Conservation (phyloP, 176 grass and related monocot genomes). For the Juncus inflexus region DNA sequence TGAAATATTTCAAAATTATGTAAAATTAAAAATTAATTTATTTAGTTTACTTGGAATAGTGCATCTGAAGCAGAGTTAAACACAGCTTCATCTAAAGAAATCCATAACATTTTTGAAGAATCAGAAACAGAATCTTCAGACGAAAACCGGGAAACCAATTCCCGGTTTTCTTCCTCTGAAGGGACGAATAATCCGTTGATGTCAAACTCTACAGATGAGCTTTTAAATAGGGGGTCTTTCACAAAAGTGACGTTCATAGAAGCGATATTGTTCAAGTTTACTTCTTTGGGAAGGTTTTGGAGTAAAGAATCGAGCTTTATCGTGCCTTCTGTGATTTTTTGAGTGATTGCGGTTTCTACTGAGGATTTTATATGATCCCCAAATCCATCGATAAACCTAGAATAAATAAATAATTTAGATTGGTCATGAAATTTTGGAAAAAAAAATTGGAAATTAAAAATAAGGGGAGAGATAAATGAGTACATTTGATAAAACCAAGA, state of each 20-base stretch:
- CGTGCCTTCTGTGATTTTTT: slow-evolving; percentile 64
- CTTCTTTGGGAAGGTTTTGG: slow-evolving; percentile 70
- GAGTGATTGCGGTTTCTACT: slow-evolving; percentile 66
- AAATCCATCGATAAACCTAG: slow-evolving; percentile 79
- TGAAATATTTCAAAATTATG: background rate
- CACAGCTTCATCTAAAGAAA: slow-evolving; percentile 82
- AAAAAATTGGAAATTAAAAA: background rate
- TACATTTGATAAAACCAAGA: slow-evolving; percentile 99
- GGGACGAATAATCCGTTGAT: slow-evolving; percentile 84
- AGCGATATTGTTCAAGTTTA: slow-evolving; percentile 57
- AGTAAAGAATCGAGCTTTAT: slow-evolving; percentile 75
- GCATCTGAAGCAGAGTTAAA: slow-evolving; percentile 74
- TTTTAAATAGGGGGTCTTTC: slow-evolving; percentile 65
- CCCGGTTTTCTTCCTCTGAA: slow-evolving; percentile 27
- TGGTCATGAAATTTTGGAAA: slow-evolving; percentile 9
- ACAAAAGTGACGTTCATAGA: slow-evolving; percentile 84
- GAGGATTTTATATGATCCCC: slow-evolving; percentile 72
- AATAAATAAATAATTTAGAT: slow-evolving; percentile 29
- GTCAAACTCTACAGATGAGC: slow-evolving; percentile 78
- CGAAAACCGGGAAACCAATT: slow-evolving; percentile 25
- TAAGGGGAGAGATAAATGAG: slow-evolving; percentile 11
- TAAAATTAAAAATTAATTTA: background rate
- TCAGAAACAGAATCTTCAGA: slow-evolving; percentile 26
- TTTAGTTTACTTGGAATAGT: slow-evolving; percentile 66
- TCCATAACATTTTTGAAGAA: slow-evolving; percentile 72